phyloP scores from a whole-genome alignment of 441 rosid species.

The Jatropha podagrica region DNA sequence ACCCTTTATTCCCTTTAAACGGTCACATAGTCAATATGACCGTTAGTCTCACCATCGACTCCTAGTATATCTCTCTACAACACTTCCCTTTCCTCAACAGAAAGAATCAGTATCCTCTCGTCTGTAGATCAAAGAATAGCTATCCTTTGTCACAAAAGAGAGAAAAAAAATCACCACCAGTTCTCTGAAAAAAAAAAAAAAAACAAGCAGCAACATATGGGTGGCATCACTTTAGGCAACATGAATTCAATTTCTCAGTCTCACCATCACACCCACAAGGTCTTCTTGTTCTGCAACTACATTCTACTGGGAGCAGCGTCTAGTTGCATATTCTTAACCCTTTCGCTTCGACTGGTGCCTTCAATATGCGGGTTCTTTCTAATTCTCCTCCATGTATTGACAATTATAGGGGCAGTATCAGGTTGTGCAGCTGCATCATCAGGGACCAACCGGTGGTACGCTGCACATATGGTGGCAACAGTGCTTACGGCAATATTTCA shows the following conservation, averaged over 20 bases:
- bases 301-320: conserved; percentile 86
- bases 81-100: not conserved
- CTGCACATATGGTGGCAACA: conserved; percentile 80
- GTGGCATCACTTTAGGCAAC: conserved; percentile 22
- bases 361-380: conserved; percentile 73
- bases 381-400: conserved; percentile 69
- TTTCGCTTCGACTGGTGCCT: conserved; percentile 81
- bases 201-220: not conserved
- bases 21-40: conserved; percentile 1
- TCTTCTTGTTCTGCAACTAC: conserved; percentile 81
- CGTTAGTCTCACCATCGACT: not conserved
- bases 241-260: conserved; percentile 24
- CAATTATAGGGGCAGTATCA: conserved; percentile 64
- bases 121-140: not conserved
- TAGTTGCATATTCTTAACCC: conserved; percentile 85
- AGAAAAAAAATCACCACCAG: not conserved
- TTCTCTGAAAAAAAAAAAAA: not conserved
- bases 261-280: conserved; percentile 56
- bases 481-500: conserved; percentile 83
- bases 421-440: conserved; percentile 73
- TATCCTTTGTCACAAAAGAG: too few relatives aligned
- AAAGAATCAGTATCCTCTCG: not conserved
- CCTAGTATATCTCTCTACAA: not conserved
- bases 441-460: conserved; percentile 50
- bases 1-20: not conserved